These are phyloP conservation scores for Irpex lacteus DNA, from an alignment of 1,284 basidiomycete species.

Conservation along the genomic window DNA sequence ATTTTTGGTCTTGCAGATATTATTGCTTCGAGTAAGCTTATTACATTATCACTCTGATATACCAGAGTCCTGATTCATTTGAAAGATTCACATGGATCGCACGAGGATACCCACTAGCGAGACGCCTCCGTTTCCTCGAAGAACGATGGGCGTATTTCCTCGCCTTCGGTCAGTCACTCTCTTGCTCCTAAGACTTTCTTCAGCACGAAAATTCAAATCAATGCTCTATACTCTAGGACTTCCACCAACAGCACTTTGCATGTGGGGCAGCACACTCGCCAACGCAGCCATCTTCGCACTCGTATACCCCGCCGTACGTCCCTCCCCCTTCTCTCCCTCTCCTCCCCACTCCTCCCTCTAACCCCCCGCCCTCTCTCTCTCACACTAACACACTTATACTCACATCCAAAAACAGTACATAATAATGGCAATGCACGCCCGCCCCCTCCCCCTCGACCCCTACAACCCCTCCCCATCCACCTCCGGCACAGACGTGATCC, in stretches of 20 bases:
- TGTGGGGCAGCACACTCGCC: constrained; percentile 67
- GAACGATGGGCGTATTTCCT: constrained; percentile 86
- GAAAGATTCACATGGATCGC: constrained; percentile 76
- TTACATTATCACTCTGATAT: no score
- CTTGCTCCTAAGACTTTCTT: no score
- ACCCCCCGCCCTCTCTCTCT: no score
- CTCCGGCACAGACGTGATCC: constrained; percentile 37
- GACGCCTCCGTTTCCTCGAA: constrained; percentile 71
- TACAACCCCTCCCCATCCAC: constrained; percentile 60
- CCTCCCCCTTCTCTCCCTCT: no score
- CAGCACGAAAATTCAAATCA: no score
- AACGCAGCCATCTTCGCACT: constrained; percentile 78
- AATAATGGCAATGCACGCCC: constrained; percentile 74
- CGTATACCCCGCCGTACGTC: constrained; percentile 67
- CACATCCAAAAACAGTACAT: constrained; percentile 50
- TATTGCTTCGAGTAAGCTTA: constrained; percentile 89
- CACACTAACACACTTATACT: no score
- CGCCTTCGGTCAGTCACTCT: constrained; percentile 58
- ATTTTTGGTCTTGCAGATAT: constrained; percentile 48
- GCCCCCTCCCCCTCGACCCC: constrained; percentile 64
- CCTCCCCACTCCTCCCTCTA: neutral
- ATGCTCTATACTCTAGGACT: constrained; percentile 38
- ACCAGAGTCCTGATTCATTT: no score
- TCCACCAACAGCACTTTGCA: constrained; percentile 66
- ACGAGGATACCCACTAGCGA: constrained; percentile 63